A percentile compares a stretch with the other conserved stretches of the same genome.
Evolutionary conservation across 2,329 filamentous ascomycete species (phyloP).

Genomic region (Chalaropsis ovoidea): DNA sequence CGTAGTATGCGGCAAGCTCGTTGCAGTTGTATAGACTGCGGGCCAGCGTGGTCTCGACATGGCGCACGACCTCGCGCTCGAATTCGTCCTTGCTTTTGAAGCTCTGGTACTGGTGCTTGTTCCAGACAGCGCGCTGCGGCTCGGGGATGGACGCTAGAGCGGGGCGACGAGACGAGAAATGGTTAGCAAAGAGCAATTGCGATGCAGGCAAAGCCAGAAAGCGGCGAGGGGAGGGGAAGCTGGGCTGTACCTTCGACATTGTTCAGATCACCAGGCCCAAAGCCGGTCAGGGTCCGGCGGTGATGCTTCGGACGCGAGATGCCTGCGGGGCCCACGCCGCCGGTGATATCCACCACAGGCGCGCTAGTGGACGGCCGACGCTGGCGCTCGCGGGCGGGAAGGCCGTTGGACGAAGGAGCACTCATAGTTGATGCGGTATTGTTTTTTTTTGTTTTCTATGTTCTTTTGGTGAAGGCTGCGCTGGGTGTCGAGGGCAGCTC

Average conservation of each 20-base stretch:
- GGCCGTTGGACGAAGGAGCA: constrained; percentile 25
- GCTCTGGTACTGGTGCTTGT: constrained; percentile 49
- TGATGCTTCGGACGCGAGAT: constrained; percentile 76
- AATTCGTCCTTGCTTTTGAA: constrained; percentile 79
- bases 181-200: constrained; percentile 15
- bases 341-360: constrained; percentile 76
- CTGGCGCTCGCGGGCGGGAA: constrained; percentile 63
- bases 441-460: neutral
- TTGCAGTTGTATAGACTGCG: constrained; percentile 98
- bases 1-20: constrained; percentile 83
- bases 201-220: constrained; percentile 13
- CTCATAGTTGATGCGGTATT: constrained; percentile 24
- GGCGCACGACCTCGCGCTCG: constrained; percentile 74
- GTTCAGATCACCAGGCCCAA: constrained; percentile 86
- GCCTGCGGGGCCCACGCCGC: constrained; percentile 75
- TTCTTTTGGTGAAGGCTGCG: too few species aligned
- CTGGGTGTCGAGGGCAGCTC: too few species aligned
- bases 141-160: constrained; percentile 66
- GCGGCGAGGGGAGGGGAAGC: neutral
- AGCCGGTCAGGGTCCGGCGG: constrained; percentile 91
- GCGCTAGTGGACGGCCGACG: constrained; percentile 71
- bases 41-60: constrained; percentile 92
- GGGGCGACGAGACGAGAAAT: too few species aligned
- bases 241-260: constrained; percentile 63
- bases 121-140: constrained; percentile 72